Percentiles rank a stretch among this genome's conserved stretches.
phyloP scores from a whole-genome alignment of 23 red algal species.

The Pyropia yezoensis region DNA sequence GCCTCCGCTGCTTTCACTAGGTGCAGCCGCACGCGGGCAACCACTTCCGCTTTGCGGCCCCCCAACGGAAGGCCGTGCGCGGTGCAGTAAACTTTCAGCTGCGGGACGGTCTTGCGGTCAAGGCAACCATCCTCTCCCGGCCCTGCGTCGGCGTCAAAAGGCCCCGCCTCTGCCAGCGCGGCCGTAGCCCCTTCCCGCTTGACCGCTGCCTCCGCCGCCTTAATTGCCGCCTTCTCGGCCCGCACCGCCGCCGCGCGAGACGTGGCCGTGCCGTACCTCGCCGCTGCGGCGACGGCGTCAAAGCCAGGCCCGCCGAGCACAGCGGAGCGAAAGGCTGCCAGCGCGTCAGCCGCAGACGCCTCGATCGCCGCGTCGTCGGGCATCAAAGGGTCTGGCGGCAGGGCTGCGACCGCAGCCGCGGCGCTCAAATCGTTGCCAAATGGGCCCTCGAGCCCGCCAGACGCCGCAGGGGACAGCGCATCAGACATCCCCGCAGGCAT shows the following conservation, averaged over 20 bases:
- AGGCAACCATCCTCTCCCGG: neutral
- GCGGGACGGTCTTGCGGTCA: neutral
- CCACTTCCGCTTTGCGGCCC: constrained; percentile 8
- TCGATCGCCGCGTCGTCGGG: neutral
- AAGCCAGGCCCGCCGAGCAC: too few species aligned
- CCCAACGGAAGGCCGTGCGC: neutral
- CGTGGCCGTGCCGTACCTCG: too few species aligned
- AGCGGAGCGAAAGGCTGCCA: too few species aligned
- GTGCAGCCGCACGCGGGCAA: constrained; percentile 4
- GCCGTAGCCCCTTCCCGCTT: too few species aligned
- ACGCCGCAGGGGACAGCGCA: too few species aligned
- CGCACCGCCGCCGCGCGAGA: too few species aligned
- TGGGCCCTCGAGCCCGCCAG: too few species aligned
- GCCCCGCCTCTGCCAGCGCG: neutral
- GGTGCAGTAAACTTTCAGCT: constrained; percentile 12
- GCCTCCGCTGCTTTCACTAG: neutral
- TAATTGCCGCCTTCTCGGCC: too few species aligned
- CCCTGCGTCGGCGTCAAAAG: neutral
- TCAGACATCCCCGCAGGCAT: too few species aligned
- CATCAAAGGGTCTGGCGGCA: neutral
- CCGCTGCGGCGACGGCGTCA: too few species aligned
- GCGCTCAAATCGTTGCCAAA: neutral
- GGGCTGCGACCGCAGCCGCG: neutral
- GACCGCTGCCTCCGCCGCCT: too few species aligned
- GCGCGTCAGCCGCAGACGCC: neutral